phyloP scores from a whole-genome alignment of 495 filamentous ascomycete genomes.

The Neurospora terricola region DNA sequence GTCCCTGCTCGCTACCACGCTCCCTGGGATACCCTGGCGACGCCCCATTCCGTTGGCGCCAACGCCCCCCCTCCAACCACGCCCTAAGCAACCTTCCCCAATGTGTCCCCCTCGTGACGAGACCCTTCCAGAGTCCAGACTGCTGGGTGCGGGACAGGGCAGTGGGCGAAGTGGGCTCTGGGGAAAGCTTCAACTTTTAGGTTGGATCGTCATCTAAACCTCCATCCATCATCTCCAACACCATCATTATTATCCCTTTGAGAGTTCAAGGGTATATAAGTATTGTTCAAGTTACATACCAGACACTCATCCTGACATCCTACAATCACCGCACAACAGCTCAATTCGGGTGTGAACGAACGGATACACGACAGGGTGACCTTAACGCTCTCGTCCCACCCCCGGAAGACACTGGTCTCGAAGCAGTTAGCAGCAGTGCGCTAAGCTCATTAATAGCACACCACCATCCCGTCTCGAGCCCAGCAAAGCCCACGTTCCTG shows the following conservation, averaged over 20 bases:
- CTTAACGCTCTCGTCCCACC: neutral
- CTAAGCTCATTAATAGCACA: neutral
- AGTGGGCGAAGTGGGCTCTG: neutral
- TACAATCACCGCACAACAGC: neutral
- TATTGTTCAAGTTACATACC: neutral
- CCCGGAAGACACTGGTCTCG: neutral
- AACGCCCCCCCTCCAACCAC: neutral
- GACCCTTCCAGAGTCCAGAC: neutral
- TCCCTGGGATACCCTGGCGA: neutral
- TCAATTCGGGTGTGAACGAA: neutral
- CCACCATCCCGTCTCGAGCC: neutral
- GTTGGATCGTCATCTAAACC: neutral
- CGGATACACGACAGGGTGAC: neutral
- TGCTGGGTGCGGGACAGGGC: neutral
- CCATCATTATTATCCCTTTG: neutral
- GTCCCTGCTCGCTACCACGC: neutral
- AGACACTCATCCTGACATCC: neutral
- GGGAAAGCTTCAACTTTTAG: neutral
- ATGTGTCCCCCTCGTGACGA: neutral
- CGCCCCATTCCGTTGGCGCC: neutral
- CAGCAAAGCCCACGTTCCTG: neutral
- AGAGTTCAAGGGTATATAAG: neutral
- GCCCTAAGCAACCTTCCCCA: neutral
- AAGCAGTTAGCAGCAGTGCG: neutral
- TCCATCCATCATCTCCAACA: neutral